Evolutionary conservation across 2,329 filamentous ascomycete species (phyloP), one percentile per base, ranked within the genome.

Genomic region (Sporothrix dimorphospora): DNA sequence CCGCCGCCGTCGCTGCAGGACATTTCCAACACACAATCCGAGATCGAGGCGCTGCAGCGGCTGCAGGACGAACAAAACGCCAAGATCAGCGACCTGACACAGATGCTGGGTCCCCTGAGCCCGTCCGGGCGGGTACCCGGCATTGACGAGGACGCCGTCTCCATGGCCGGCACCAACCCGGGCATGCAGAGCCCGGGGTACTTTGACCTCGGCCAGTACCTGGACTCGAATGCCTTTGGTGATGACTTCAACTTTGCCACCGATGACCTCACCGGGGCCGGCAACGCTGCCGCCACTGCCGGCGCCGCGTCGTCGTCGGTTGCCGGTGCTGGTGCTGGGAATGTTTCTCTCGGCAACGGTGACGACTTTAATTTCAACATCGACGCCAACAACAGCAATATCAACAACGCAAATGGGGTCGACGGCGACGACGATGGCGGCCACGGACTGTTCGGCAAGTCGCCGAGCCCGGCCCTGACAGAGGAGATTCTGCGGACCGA

Each of bases 121-220:
- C 94, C 94, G 0, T 92, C 89, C 0, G 94, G 93, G 4, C 87
- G 88, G 19, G 92, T 97, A 47, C 92, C 93, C 1, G 92, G 92
- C 4, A 80, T 96, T 1, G 83, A 83, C 34, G 85, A 86, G 2
- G 74, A 78, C 11, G 77, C 76, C 4, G 79, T 76, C 19, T 47
- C 61, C 3, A 12, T 51, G 14, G 27, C 12, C 19, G 57, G 70
- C 51, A 11, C 55, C 16, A 42, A 59, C 21, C 47, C 42, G 8
- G 67, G 40, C 63, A 71, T 57, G 16, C 75, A 75, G 57, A 78
- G 82, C 19, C 75, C 76, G 8, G 77, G 82, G 12, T 80, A 79
- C 76, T 76, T 80, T 68, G 86, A 88, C 71, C 78, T 87, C 6
- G 85, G 88, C 67, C 84, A 88, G 76, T 88, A 82, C 74, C 77